Evolutionary conservation across 2,329 filamentous ascomycete species (phyloP).

Genomic region (Cordyceps sp.): DNA sequence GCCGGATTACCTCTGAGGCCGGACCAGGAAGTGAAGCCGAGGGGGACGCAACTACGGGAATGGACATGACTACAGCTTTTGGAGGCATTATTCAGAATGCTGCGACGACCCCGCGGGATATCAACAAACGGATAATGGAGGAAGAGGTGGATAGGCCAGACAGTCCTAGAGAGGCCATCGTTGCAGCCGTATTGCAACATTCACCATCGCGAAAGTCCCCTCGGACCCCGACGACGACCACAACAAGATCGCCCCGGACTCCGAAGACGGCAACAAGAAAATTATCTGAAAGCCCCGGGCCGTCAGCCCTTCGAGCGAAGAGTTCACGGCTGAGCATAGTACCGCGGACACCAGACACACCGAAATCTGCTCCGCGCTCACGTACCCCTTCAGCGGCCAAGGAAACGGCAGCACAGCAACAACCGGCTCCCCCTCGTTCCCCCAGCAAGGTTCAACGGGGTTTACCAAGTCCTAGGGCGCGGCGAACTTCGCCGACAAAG

Average conservation of each 20-base stretch:
- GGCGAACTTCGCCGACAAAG: slow-evolving; percentile 3
- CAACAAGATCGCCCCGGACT: slow-evolving; percentile 2
- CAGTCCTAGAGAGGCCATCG: slow-evolving; percentile 20
- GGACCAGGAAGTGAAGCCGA: slow-evolving; percentile 2
- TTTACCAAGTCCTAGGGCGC: slow-evolving; percentile 1
- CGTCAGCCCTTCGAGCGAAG: slow-evolving; percentile 34
- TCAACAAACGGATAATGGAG: slow-evolving; percentile 41
- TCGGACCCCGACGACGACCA: slow-evolving; percentile 14
- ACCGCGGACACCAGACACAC: slow-evolving; percentile 13
- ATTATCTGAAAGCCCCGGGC: slow-evolving; percentile 33
- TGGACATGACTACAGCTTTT: slow-evolving; percentile 51
- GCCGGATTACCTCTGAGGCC: slow-evolving; percentile 28
- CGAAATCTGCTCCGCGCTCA: slow-evolving; percentile 2
- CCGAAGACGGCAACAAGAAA: slow-evolving; percentile 14
- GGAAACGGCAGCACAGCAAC: slow-evolving; percentile 2
- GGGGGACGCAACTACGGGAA: slow-evolving; percentile 31
- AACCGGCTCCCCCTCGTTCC: slow-evolving; percentile 1
- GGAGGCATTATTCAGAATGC: slow-evolving; percentile 38
- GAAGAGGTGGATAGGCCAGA: slow-evolving; percentile 35
- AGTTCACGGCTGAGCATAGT: slow-evolving; percentile 29
- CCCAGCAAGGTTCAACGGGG: not conserved
- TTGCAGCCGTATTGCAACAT: slow-evolving; percentile 9
- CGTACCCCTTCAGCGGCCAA: slow-evolving; percentile 6
- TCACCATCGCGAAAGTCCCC: slow-evolving; percentile 6
- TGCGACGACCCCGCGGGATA: slow-evolving; percentile 14